Evolutionary conservation across 768 basidiomycete genomes (phyloP).

Genomic region (Termitomyces sp.): DNA sequence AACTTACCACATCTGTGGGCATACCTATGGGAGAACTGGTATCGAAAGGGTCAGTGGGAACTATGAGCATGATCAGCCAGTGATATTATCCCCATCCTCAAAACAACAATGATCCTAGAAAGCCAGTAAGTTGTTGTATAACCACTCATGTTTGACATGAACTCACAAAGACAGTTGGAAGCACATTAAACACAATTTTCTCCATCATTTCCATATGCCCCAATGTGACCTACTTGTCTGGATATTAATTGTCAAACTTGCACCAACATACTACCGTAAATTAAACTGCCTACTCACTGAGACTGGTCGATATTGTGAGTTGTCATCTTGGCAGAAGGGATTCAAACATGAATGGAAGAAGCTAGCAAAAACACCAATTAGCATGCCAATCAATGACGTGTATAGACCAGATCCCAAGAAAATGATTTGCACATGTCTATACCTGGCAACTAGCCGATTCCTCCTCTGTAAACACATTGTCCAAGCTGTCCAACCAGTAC

Average conservation of each 20-base stretch:
- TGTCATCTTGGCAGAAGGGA: background rate
- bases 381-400: conserved; percentile 20
- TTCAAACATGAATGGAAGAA: background rate
- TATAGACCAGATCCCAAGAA: conserved; percentile 10
- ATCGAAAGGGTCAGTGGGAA: background rate
- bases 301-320: background rate
- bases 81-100: background rate
- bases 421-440: conserved; percentile 22
- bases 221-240: conserved; percentile 28
- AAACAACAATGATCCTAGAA: background rate
- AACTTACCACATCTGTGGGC: background rate
- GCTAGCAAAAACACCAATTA: conserved; percentile 13
- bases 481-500: conserved; percentile 16
- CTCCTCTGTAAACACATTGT: conserved; percentile 26
- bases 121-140: background rate
- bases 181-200: conserved; percentile 29
- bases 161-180: conserved; percentile 22
- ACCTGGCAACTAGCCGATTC: conserved; percentile 18
- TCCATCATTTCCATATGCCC: conserved; percentile 28
- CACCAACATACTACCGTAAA: background rate
- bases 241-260: conserved; percentile 28
- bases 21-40: background rate
- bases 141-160: background rate
- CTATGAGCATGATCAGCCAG: background rate
- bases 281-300: background rate